Percentiles rank a stretch among this genome's conserved stretches.
Conservation (phyloP, 2,329 filamentous ascomycete genomes). For the Cladophialophora yegresii region DNA sequence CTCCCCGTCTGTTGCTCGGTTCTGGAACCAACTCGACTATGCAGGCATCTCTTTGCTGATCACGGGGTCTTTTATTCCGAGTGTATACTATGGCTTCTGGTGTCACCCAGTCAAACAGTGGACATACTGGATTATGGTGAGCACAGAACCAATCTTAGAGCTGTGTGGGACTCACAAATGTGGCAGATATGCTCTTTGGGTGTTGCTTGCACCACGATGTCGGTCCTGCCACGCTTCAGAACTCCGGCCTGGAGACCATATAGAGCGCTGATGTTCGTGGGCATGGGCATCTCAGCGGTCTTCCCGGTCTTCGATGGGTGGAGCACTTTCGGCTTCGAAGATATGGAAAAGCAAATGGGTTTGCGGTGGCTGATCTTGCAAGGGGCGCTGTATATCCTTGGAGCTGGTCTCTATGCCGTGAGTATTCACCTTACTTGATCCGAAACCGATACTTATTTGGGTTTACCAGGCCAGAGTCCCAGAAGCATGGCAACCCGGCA, state of each 20-base stretch:
- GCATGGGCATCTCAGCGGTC: slow-evolving; percentile 79
- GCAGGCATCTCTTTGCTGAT: slow-evolving; percentile 90
- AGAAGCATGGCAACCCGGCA: slow-evolving; percentile 74
- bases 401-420: slow-evolving; percentile 82
- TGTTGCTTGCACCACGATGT: slow-evolving; percentile 72
- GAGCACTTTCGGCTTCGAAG: slow-evolving; percentile 63
- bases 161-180: slow-evolving; percentile 10
- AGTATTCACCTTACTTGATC: slow-evolving; percentile 41
- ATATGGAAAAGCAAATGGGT: slow-evolving; percentile 72
- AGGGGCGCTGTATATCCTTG: slow-evolving; percentile 79
- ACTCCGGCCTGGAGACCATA: slow-evolving; percentile 82
- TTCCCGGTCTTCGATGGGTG: slow-evolving; percentile 81
- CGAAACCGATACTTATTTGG: slow-evolving; percentile 23
- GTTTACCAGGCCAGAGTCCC: slow-evolving; percentile 69
- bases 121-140: slow-evolving; percentile 73
- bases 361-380: slow-evolving; percentile 78
- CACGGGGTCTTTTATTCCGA: slow-evolving; percentile 85
- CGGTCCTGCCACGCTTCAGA: slow-evolving; percentile 79
- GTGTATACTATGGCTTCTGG: slow-evolving; percentile 83
- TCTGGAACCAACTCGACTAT: slow-evolving; percentile 94
- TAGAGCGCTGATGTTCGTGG: slow-evolving; percentile 84
- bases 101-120: slow-evolving; percentile 66
- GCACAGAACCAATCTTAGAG: slow-evolving; percentile 37
- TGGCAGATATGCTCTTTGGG: slow-evolving; percentile 76
- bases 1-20: slow-evolving; percentile 71